Base-by-base conservation (phyloP, 2,329 filamentous ascomycete species). In the Lecanicillium sp. region DNA sequence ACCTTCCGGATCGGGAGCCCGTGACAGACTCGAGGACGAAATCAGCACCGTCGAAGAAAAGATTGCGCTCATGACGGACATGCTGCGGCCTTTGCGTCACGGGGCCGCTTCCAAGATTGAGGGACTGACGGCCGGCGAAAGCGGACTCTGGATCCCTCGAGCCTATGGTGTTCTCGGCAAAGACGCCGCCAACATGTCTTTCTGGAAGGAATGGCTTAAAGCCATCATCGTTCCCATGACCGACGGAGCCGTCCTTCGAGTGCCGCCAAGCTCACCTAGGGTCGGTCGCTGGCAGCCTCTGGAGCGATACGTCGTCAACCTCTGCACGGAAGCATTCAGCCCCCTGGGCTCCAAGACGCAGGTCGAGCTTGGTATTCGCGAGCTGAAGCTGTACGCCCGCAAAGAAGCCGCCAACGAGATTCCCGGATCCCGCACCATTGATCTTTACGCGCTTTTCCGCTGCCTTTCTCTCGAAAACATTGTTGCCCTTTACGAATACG, bases 151-250 rank as follows among this genome's bases (percentile, higher is more conserved):
- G 93, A 90, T 89, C 43, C 93, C 93, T 15, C 79, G 93, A 54
- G 90, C 91, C 1, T 98, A 95, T 62, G 93, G 93, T 50, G 84
- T 98, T 52, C 74, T 98, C 53, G 93, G 93, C 27, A 79, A 87
- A 53, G 93, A 98, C 62, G 75, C 77, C 11, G 84, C 82, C 51
- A 79, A 94, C 68, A 90, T 90, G 54, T 81, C 83, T 26, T 97
- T 98, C 68, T 98, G 91, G 90, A 97, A 97, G 66, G 93, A 98
- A 64, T 98, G 93, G 93, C 77, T 98, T 40, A 86, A 89, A 66
- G 90, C 91, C 6, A 79, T 97, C 9, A 75, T 93, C n/a, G 88
- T 95, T 19, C 93, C 93, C 23, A 98, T 97, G 93, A 90, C 84
- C 1, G 90, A 95, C 61, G 89, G 91, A 17, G 82, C 77, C 12